phyloP scores from a whole-genome alignment of 1,139 yeast genomes.

The Sugiyamaella grinbergsii region DNA sequence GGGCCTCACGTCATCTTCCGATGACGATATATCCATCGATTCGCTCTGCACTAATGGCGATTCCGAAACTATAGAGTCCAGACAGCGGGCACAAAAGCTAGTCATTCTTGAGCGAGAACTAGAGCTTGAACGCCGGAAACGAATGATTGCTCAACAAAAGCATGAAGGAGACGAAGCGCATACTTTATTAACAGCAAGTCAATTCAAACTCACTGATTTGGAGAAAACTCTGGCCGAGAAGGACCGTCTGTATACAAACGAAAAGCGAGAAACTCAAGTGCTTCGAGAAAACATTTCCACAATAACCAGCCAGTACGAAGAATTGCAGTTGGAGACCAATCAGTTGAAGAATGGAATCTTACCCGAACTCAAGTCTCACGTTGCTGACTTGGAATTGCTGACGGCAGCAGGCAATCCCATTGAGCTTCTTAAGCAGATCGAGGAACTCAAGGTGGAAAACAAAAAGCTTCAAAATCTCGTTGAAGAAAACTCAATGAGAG shows the following conservation, averaged over 20 bases:
- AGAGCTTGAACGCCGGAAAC: constrained; percentile 41
- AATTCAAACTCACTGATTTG: constrained; percentile 30
- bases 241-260: constrained; percentile 32
- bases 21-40: constrained; percentile 17
- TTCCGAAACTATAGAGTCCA: constrained; percentile 7
- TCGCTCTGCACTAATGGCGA: constrained; percentile 12
- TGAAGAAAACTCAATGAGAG: constrained; percentile 39
- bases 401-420: constrained; percentile 40
- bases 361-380: constrained; percentile 36
- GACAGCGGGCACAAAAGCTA: constrained; percentile 33
- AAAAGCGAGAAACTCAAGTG: constrained; percentile 32
- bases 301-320: constrained; percentile 35
- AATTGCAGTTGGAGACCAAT: constrained; percentile 40
- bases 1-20: constrained; percentile 30
- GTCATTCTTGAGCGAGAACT: constrained; percentile 37
- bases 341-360: constrained; percentile 41
- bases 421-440: constrained; percentile 39
- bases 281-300: constrained; percentile 28
- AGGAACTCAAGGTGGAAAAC: constrained; percentile 42
- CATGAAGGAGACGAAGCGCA: constrained; percentile 20
- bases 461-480: constrained; percentile 37
- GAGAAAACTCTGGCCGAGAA: constrained; percentile 34
- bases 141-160: constrained; percentile 35
- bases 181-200: constrained; percentile 19
- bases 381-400: constrained; percentile 36